Percentiles rank a stretch among this genome's conserved stretches.
Evolutionary conservation across 495 filamentous ascomycete species (phyloP).

Genomic region (Trypethelium eluteriae): DNA sequence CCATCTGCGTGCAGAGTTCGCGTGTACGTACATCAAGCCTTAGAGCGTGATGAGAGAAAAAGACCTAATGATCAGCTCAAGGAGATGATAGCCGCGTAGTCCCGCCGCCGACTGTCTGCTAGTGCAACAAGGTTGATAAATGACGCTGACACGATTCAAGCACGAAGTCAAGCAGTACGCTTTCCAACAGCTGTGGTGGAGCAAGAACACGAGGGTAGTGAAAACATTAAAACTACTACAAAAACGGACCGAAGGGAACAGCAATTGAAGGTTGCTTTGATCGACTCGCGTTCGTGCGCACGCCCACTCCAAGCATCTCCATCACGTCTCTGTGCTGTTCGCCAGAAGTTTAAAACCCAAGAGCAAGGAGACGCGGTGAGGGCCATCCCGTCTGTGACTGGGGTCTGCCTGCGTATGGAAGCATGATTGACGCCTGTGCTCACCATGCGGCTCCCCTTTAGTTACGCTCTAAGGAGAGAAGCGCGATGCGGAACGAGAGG

Average conservation of each 20-base stretch:
- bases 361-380: not conserved
- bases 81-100: not conserved
- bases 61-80: not conserved
- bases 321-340: not conserved
- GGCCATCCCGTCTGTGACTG: not conserved
- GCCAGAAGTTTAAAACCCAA: not conserved
- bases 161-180: not conserved
- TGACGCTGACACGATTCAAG: conserved; percentile 1
- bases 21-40: not conserved
- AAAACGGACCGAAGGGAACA: not conserved
- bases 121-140: not conserved
- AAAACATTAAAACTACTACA: not conserved
- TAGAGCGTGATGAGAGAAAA: not conserved
- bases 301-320: not conserved
- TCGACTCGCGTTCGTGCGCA: not conserved
- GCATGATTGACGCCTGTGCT: not conserved
- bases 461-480: not conserved
- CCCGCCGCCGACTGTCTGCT: not conserved
- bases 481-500: not conserved
- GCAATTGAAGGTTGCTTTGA: conserved; percentile 8
- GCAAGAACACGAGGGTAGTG: not conserved
- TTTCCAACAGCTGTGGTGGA: conserved; percentile 1
- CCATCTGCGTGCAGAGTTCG: not conserved
- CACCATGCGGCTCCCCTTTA: not conserved
- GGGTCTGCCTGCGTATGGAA: not conserved